Evolutionary conservation across 805 yeast genomes (phyloP), one percentile per base, ranked within the genome.

Genomic region (Teunomyces cretensis): DNA sequence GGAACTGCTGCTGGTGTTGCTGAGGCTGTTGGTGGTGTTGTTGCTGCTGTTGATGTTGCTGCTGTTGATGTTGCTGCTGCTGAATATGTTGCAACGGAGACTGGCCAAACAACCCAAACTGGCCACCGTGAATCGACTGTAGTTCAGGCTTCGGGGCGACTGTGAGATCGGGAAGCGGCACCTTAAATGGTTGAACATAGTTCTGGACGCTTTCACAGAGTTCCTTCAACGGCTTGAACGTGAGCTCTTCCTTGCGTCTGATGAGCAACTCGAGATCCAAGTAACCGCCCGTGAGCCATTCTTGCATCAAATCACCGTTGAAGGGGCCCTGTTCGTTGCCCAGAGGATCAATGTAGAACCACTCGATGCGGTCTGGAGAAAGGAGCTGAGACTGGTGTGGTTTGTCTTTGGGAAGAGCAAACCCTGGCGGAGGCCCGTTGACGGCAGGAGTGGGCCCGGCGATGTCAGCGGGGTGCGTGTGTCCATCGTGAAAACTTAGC

Each of bases 301-400:
- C 80, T 51, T 86, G 91, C 96, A 88, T 88, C 64, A 76, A 65
- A 19, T 65, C 61, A 2, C 91, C 89, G 39, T 72, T 71, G 64
- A 88, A 88, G 2, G 96, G 96, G 16, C 96, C 96, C 60, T 88
- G 96, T 49, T 80, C 82, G 41, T 65, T 74, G 4, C 86, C 88
- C 33, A 74, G 62, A 0, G 88, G 81, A 61, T 88, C 96, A 44
- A 83, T 66, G 61, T 88, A 88, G 46, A 67, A 67, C 96, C 96
- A 88, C 40, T 74, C 67, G 52, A 83, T 72, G 42, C 70, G 62
- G 24, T 61, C 69, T 1, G 81, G 74, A 1, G 67, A 55, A 11
- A 75, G 33, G 13, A 51, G 46, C 13, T 37, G 51, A n/a, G 41
- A 42, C 13, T 15, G 41, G 16, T 37, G 39, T 9, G 33, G 37